These are phyloP conservation scores for Crassisporium funariophilum DNA, from an alignment of 768 basidiomycete species.

Conservation along the genomic window DNA sequence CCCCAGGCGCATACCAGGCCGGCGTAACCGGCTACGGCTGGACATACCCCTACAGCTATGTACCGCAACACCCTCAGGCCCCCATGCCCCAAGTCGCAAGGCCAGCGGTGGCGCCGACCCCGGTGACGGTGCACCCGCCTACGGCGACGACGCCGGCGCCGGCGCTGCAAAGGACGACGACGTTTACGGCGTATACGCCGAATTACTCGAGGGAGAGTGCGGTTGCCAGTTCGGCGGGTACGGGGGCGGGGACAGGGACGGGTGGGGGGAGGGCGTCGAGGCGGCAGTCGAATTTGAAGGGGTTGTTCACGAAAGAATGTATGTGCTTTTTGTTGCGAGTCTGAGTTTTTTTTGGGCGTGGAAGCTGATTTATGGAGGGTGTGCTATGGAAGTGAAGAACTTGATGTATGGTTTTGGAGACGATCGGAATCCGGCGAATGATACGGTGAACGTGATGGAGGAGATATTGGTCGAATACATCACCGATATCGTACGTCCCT, in stretches of 20 bases:
- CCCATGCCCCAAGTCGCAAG: constrained; percentile 38
- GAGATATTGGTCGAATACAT: constrained; percentile 92
- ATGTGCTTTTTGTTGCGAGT: constrained; percentile 32
- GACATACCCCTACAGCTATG: constrained; percentile 71
- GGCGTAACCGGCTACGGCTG: constrained; percentile 74
- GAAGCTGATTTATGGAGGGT: constrained; percentile 2
- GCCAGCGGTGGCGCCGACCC: constrained; percentile 17
- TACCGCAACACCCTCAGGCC: constrained; percentile 42
- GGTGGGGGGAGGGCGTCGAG: constrained; percentile 62
- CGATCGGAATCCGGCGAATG: constrained; percentile 83
- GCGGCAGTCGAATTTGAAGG: constrained; percentile 70
- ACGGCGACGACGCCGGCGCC: constrained; percentile 30
- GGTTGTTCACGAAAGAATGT: constrained; percentile 83
- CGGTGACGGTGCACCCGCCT: constrained; percentile 20
- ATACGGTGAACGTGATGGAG: constrained; percentile 91
- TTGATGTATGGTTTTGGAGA: constrained; percentile 96
- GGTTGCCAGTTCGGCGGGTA: constrained; percentile 33
- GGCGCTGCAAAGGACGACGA: constrained; percentile 42
- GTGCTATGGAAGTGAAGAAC: constrained; percentile 54
- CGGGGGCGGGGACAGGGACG: constrained; percentile 44
- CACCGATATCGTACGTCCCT: constrained; percentile 74
- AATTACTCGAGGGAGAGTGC: constrained; percentile 52
- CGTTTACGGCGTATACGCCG: constrained; percentile 61
- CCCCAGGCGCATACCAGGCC: constrained; percentile 55
- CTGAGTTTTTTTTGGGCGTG: background rate